Evolutionary conservation across 208 protist species (phyloP), one percentile per base, ranked within the genome.

Genomic region (Acanthamoeba culbertsoni): DNA sequence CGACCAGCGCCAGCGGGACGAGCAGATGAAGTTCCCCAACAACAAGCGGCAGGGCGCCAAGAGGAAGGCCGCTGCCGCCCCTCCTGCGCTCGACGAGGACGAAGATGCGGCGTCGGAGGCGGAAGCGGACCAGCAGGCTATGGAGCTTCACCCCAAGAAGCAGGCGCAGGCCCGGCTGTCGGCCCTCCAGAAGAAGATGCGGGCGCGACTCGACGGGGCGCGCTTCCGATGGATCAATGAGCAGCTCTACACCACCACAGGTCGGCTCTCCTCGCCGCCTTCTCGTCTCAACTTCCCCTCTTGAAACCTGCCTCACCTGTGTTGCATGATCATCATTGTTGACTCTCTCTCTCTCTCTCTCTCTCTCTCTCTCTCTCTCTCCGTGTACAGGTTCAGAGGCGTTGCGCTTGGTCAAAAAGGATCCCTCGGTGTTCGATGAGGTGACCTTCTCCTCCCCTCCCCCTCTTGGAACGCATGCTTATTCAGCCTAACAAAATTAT

Each of bases 201-300:
- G 86, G 53, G 28, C 96, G 35, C 37, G 46, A 28, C 86, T 96
- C 35, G 42, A 84, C 53, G 95, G 94, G 18, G 48, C 65, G 23
- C 93, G 86, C 55, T 97, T 97, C 63, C 93, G 96, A 31, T 96
- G 84, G 93, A 46, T 97, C 63, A 97, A 97, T 93, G 96, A 97
- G 68, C 86, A 94, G 55, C 86, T 97, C 57, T 97, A 97, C 94
- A 96, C 95, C 20, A 95, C 59, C 14, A 73, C 86, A 12, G 91
- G 95, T 65, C 23, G 75, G 4, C 55, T 88, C 5, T 57, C 91
- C 33, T 82, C 57, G n/a, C 57, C 57, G n/a, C 48, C 48, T 18
- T 8, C 48, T 8, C 48, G 51, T 23, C 51, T 23, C 51, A n/a
- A 8, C 0, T 57, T 57, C 48, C 6, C 16, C 55, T 4, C 55